These are phyloP conservation scores for Auricularia heimuer DNA, from an alignment of 768 basidiomycete genomes.

Conservation along the genomic window DNA sequence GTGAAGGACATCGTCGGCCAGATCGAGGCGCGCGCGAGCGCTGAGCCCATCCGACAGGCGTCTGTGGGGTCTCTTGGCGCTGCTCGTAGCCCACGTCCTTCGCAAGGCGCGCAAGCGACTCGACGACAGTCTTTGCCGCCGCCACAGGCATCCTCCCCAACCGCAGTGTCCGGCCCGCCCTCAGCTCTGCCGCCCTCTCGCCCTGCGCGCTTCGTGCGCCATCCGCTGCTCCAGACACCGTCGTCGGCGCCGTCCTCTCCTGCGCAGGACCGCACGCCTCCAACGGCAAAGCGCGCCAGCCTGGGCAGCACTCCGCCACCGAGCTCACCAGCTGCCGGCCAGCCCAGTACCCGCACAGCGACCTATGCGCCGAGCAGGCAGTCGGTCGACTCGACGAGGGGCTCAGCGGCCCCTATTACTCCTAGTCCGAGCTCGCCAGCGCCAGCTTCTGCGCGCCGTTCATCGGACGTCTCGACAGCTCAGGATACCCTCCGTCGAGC, in stretches of 20 bases:
- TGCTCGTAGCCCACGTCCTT: background rate
- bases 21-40: constrained; percentile 14
- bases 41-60: background rate
- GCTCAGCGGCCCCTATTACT: no score
- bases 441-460: background rate
- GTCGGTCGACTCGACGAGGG: no score
- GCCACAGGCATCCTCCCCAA: background rate
- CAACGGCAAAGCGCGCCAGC: background rate
- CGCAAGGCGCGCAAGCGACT: background rate
- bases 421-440: background rate
- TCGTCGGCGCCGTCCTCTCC: background rate
- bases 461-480: background rate
- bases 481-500: background rate
- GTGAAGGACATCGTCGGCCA: constrained; percentile 22
- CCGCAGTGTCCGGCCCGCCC: background rate
- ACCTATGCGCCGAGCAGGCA: no score
- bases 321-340: background rate
- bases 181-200: constrained; percentile 1
- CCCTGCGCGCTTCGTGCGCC: constrained; percentile 9
- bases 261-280: background rate
- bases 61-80: background rate
- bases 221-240: constrained; percentile 6
- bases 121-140: background rate
- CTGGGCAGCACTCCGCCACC: background rate
- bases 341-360: no score